phyloP scores from a whole-genome alignment of 108 stramenopile genomes.

The Skeletonema menzelii region DNA sequence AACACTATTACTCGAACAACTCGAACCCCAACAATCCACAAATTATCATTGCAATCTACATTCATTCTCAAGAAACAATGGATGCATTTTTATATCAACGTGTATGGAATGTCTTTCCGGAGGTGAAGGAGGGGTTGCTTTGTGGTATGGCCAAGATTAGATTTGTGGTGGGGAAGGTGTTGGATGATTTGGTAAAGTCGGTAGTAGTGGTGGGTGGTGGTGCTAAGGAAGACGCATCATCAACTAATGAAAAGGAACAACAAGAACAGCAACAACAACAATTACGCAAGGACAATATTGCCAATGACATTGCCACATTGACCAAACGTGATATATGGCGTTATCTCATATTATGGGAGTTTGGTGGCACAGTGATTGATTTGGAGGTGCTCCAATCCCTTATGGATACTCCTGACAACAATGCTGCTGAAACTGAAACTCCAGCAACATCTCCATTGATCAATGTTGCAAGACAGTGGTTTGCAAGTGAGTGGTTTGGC shows the following conservation, averaged over 20 bases:
- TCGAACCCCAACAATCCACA: background rate
- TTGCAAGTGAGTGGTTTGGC: background rate
- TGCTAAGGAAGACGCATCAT: background rate
- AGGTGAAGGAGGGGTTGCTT: conserved; percentile 21
- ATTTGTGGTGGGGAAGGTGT: background rate
- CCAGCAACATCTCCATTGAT: background rate
- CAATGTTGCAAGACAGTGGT: background rate
- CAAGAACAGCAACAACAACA: background rate
- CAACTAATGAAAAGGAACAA: background rate
- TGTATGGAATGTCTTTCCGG: conserved; percentile 14
- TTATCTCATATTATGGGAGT: conserved; percentile 57
- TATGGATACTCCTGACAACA: background rate
- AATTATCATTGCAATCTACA: conserved; percentile 11
- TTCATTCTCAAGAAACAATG: conserved; percentile 14
- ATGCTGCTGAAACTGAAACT: background rate
- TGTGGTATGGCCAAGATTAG: conserved; percentile 5
- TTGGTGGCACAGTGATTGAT: conserved; percentile 37
- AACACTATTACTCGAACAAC: background rate
- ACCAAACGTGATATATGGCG: conserved; percentile 58
- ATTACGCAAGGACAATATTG: background rate
- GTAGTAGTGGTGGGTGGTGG: background rate
- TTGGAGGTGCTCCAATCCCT: background rate
- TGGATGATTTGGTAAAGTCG: background rate
- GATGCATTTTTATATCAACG: background rate
- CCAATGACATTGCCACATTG: conserved; percentile 6